Evolutionary conservation across 306 rosid species (phyloP).

Genomic region (Vigna hirtella): DNA sequence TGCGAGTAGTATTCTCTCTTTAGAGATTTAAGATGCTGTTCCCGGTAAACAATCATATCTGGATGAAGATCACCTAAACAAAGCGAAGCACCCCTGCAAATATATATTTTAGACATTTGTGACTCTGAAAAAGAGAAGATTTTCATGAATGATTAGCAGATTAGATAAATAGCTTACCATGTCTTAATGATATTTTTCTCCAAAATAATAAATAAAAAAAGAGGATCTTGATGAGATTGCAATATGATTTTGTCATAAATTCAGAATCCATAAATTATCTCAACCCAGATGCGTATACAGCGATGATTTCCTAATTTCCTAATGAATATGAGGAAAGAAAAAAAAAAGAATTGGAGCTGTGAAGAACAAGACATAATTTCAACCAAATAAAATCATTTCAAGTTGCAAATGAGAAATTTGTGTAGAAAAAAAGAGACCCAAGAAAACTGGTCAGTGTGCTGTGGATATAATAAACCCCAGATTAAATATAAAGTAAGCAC

Average conservation of each 20-base stretch:
- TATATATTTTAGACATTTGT: slow-evolving; percentile 48
- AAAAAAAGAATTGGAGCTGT: slow-evolving; percentile 6
- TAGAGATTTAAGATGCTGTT: slow-evolving; percentile 59
- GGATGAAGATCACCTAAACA: slow-evolving; percentile 93
- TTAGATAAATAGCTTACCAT: slow-evolving; percentile 15
- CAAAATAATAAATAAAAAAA: neutral
- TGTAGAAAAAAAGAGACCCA: slow-evolving; percentile 10
- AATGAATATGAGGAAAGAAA: neutral
- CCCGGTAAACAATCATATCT: slow-evolving; percentile 65
- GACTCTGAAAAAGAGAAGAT: slow-evolving; percentile 23
- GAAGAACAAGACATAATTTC: slow-evolving; percentile 9
- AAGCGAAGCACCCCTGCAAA: slow-evolving; percentile 84
- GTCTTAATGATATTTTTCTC: slow-evolving; percentile 15
- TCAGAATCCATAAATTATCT: slow-evolving; percentile 20
- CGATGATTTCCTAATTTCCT: neutral
- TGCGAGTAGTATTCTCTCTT: slow-evolving; percentile 67
- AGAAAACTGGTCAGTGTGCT: slow-evolving; percentile 16
- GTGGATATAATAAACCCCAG: slow-evolving; percentile 22
- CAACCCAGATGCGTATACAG: neutral
- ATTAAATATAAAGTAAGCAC: slow-evolving; percentile 26
- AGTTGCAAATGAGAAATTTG: slow-evolving; percentile 6
- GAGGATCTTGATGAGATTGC: slow-evolving; percentile 26
- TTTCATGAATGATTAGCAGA: slow-evolving; percentile 37
- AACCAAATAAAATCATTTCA: slow-evolving; percentile 16
- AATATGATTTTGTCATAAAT: slow-evolving; percentile 8